phyloP scores from a whole-genome alignment of 1,284 basidiomycete genomes.

The Filobasidium uniguttulatum region DNA sequence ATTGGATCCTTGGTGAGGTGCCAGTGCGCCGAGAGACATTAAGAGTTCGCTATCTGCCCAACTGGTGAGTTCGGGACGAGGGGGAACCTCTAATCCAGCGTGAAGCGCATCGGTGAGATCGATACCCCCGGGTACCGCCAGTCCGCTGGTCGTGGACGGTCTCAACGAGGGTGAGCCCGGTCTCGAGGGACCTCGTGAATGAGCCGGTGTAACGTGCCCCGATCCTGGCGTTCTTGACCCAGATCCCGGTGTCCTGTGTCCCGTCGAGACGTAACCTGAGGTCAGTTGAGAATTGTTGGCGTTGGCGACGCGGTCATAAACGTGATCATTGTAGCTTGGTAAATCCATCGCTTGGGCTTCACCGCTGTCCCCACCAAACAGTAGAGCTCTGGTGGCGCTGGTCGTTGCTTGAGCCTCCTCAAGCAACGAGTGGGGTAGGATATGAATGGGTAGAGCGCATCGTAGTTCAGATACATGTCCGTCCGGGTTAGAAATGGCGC shows the following conservation, averaged over 20 bases:
- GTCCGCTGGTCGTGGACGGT: neutral
- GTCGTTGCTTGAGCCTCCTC: conserved; percentile 60
- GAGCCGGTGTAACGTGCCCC: conserved; percentile 14
- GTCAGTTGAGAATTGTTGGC: conserved; percentile 48
- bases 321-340: conserved; percentile 73
- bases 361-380: conserved; percentile 43
- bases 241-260: conserved; percentile 11
- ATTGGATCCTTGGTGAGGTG: conserved; percentile 15
- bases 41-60: conserved; percentile 72
- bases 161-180: conserved; percentile 25
- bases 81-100: conserved; percentile 24
- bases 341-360: conserved; percentile 54
- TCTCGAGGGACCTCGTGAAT: conserved; percentile 31
- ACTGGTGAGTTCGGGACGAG: conserved; percentile 45
- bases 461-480: conserved; percentile 80
- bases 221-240: neutral
- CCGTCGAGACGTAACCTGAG: conserved; percentile 18
- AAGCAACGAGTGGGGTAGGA: conserved; percentile 58
- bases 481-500: conserved; percentile 65
- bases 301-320: conserved; percentile 76
- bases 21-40: conserved; percentile 44
- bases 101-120: conserved; percentile 5
- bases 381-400: conserved; percentile 52
- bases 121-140: neutral
- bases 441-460: conserved; percentile 72